phyloP scores from a whole-genome alignment of 306 rosid species.

The Mimosa pudica region DNA sequence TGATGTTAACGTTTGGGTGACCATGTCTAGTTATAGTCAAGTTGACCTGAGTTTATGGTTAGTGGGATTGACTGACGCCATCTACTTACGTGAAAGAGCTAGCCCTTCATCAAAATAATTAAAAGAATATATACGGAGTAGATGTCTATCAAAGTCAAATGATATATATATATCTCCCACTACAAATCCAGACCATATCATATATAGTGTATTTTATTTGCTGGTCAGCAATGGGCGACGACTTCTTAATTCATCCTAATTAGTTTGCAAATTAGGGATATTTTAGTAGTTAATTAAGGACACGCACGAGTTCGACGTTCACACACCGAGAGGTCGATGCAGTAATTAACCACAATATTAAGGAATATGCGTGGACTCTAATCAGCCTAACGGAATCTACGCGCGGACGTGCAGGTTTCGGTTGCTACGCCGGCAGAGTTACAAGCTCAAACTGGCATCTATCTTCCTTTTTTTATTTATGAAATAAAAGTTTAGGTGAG shows the following conservation, averaged over 20 bases:
- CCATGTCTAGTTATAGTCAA: background rate
- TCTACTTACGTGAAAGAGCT: background rate
- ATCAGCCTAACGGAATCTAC: constrained; percentile 17
- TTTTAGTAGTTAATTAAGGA: background rate
- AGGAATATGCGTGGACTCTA: background rate
- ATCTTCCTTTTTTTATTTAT: no score
- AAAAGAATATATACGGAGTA: constrained; percentile 12
- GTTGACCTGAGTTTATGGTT: background rate
- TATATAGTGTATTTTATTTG: background rate
- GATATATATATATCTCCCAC: background rate
- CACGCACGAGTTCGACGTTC: background rate
- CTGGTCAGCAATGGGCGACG: background rate
- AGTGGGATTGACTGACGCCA: background rate
- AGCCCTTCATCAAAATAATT: background rate
- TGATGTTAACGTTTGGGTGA: background rate
- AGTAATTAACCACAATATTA: background rate
- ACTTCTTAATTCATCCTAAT: background rate
- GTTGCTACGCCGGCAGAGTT: background rate
- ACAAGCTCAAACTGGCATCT: background rate
- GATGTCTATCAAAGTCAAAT: constrained; percentile 8
- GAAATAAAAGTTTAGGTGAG: no score
- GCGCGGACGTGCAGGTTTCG: constrained; percentile 19
- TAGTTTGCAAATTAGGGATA: background rate
- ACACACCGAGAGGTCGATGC: background rate
- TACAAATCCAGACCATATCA: constrained; percentile 8